These are phyloP conservation scores for Rutidosis leptorrhynchoides DNA, from an alignment of 129 eudicot genomes.

Conservation along the genomic window DNA sequence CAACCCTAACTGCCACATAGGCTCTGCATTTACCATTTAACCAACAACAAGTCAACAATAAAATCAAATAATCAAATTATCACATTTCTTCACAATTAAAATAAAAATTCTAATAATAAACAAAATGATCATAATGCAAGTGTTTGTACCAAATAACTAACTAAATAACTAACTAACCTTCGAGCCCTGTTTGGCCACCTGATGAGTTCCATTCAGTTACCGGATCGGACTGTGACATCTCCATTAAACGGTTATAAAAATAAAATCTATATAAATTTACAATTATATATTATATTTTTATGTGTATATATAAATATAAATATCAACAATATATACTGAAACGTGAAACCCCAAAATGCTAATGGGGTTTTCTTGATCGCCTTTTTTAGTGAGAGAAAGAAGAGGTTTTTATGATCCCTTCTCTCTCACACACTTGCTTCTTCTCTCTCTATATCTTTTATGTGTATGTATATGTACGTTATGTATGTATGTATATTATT, in stretches of 20 bases:
- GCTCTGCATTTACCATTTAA: constrained; percentile 66
- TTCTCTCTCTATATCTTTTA: constrained; percentile 20
- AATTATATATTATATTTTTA: constrained; percentile 23
- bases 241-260: constrained; percentile 37
- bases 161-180: constrained; percentile 42
- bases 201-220: constrained; percentile 56
- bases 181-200: constrained; percentile 73
- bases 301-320: constrained; percentile 2
- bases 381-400: constrained; percentile 32
- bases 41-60: constrained; percentile 5
- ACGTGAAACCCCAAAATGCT: constrained; percentile 25
- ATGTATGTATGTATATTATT: too few relatives aligned
- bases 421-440: constrained; percentile 13
- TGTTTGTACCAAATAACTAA: not conserved
- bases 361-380: constrained; percentile 28
- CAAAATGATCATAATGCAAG: constrained; percentile 34
- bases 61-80: not conserved
- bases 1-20: constrained; percentile 70
- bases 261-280: constrained; percentile 17
- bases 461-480: constrained; percentile 2
- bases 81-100: constrained; percentile 18
- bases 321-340: constrained; percentile 32
- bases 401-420: constrained; percentile 26
- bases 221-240: constrained; percentile 62
- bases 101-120: constrained; percentile 14